These are phyloP conservation scores for Saitozyma sp. DNA, from an alignment of 768 basidiomycete species.

Conservation along the genomic window DNA sequence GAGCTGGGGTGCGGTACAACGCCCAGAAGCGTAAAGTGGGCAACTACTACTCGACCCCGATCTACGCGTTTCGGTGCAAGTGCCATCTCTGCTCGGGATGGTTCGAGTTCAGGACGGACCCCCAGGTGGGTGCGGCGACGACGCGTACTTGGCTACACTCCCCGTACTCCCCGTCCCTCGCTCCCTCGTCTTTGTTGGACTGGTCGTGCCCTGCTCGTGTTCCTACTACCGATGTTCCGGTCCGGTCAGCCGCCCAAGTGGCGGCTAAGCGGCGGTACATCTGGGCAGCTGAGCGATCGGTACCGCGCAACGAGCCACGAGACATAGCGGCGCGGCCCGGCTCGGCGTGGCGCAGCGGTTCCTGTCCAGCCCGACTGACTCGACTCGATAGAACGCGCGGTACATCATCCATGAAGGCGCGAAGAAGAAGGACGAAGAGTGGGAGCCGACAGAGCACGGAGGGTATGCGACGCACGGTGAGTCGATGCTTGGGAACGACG, in stretches of 20 bases:
- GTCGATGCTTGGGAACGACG: slow-evolving; percentile 9
- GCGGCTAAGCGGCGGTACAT: no score
- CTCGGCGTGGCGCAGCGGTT: background rate
- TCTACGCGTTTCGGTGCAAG: slow-evolving; percentile 94
- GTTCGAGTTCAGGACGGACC: slow-evolving; percentile 98
- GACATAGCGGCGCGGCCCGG: background rate
- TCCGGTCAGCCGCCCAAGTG: no score
- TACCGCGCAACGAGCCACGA: no score
- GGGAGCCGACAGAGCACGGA: slow-evolving; percentile 95
- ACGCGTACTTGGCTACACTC: no score
- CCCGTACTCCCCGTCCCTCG: no score
- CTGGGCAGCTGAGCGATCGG: no score
- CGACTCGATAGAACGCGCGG: slow-evolving; percentile 73
- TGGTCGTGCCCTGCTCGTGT: no score
- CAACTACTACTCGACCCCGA: slow-evolving; percentile 89
- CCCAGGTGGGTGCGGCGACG: slow-evolving; percentile 64
- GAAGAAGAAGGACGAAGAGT: slow-evolving; percentile 90
- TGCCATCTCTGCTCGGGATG: slow-evolving; percentile 94
- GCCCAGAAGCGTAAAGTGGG: slow-evolving; percentile 98
- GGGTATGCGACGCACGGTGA: slow-evolving; percentile 83
- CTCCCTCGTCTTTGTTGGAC: no score
- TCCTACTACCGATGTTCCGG: no score
- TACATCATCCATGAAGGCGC: slow-evolving; percentile 92
- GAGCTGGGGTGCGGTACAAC: slow-evolving; percentile 99
- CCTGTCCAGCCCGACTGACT: background rate